Evolutionary conservation across 805 yeast genomes (phyloP).

Genomic region (Ogataea ramenticola): DNA sequence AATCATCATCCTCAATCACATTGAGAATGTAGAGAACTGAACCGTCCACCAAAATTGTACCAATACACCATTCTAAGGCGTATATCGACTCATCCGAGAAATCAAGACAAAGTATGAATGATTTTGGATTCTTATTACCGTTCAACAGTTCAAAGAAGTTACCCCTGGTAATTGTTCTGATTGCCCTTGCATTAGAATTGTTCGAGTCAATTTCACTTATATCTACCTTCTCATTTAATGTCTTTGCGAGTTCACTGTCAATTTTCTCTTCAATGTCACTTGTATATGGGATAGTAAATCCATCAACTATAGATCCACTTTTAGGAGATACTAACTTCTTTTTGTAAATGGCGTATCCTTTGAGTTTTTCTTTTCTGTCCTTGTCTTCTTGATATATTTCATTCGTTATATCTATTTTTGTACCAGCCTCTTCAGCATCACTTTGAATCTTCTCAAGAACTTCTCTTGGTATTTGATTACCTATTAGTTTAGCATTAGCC

Average conservation of each 20-base stretch:
- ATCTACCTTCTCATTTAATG: constrained; percentile 43
- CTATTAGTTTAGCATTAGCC: constrained; percentile 43
- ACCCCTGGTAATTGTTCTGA: constrained; percentile 66
- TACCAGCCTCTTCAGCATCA: constrained; percentile 29
- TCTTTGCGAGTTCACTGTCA: constrained; percentile 53
- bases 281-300: constrained; percentile 50
- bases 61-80: constrained; percentile 85
- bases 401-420: constrained; percentile 35
- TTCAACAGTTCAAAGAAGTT: constrained; percentile 43
- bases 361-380: constrained; percentile 43
- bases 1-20: constrained; percentile 40
- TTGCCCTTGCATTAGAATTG: constrained; percentile 46
- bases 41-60: constrained; percentile 76
- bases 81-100: constrained; percentile 74
- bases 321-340: constrained; percentile 54
- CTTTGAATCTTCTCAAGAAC: constrained; percentile 21
- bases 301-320: constrained; percentile 28
- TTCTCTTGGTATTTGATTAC: constrained; percentile 26
- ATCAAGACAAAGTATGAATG: constrained; percentile 75
- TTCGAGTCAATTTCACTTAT: constrained; percentile 51
- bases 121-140: constrained; percentile 29
- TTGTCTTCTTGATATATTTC: constrained; percentile 41
- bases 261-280: constrained; percentile 58
- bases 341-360: constrained; percentile 51
- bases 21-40: constrained; percentile 70